Percentiles rank a stretch among this genome's conserved stretches.
These are phyloP conservation scores for Rostrohypoxylon terebratum DNA, from an alignment of 495 filamentous ascomycete species.

Conservation along the genomic window DNA sequence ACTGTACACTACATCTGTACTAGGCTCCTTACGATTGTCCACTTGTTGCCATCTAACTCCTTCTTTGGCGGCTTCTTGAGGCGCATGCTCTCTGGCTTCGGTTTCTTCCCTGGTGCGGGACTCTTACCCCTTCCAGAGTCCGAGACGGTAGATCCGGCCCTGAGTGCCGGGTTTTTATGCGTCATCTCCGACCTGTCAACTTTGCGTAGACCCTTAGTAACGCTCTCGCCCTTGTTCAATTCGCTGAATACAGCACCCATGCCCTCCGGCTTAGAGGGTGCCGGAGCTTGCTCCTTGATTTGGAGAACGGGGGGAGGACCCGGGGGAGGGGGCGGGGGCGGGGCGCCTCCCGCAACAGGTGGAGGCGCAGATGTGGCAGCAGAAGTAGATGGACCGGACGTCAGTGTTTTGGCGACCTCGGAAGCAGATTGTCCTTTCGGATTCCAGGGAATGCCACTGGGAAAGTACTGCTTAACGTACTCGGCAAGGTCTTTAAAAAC, in stretches of 20 bases:
- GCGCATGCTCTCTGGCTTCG: constrained; percentile 94
- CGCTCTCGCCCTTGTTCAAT: constrained; percentile 85
- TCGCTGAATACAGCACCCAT: constrained; percentile 89
- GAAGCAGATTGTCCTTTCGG: constrained; percentile 78
- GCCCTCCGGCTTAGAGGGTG: constrained; percentile 48
- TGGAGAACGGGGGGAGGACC: constrained; percentile 65
- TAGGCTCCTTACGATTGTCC: constrained; percentile 74
- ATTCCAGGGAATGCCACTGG: constrained; percentile 88
- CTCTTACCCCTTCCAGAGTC: constrained; percentile 75
- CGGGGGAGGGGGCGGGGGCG: constrained; percentile 80
- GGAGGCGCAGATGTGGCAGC: constrained; percentile 59
- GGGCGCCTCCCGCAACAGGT: constrained; percentile 57
- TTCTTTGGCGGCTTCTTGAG: constrained; percentile 91
- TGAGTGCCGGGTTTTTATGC: constrained; percentile 96
- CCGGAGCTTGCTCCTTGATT: constrained; percentile 56
- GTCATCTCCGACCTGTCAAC: constrained; percentile 96
- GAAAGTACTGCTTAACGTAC: constrained; percentile 84
- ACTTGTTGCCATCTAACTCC: constrained; percentile 95
- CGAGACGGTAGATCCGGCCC: constrained; percentile 76
- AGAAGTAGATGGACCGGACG: constrained; percentile 51
- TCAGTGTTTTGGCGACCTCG: constrained; percentile 68
- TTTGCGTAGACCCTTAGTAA: constrained; percentile 89
- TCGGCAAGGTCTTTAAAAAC: constrained; percentile 82
- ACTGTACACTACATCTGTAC: background rate
- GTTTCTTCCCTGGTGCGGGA: constrained; percentile 87